Percentiles rank a stretch among this genome's conserved stretches.
phyloP scores from a whole-genome alignment of 768 basidiomycete species.

The Suillus plorans region DNA sequence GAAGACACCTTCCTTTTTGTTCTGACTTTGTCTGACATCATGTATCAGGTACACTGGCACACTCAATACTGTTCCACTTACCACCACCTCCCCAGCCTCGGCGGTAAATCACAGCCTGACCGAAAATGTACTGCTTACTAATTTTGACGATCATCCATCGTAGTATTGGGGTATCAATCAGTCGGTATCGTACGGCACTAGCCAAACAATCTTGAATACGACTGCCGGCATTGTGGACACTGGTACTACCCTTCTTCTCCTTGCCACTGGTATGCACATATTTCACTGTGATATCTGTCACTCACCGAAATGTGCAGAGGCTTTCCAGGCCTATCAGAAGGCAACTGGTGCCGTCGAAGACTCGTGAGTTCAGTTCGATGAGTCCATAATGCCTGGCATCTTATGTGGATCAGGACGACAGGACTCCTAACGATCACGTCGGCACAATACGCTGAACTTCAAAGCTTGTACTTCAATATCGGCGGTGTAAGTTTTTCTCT shows the following conservation, averaged over 20 bases:
- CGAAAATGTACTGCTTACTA: not conserved
- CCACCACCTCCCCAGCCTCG: constrained; percentile 40
- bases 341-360: constrained; percentile 56
- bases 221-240: constrained; percentile 47
- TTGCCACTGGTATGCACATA: constrained; percentile 37
- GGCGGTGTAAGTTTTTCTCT: constrained; percentile 21
- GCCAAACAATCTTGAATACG: constrained; percentile 28
- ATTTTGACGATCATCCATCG: not conserved
- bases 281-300: not conserved
- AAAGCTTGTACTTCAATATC: constrained; percentile 23
- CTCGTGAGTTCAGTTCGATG: constrained; percentile 30
- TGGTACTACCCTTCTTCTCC: constrained; percentile 48
- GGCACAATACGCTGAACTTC: constrained; percentile 17
- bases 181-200: constrained; percentile 30
- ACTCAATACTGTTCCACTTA: constrained; percentile 37
- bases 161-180: constrained; percentile 46
- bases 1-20: not conserved
- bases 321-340: constrained; percentile 55
- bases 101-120: constrained; percentile 2
- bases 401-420: constrained; percentile 3
- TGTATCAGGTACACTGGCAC: constrained; percentile 25
- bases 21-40: not conserved
- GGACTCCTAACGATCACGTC: constrained; percentile 24
- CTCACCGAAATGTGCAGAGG: constrained; percentile 35
- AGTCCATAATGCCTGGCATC: not conserved